Evolutionary conservation across 2,329 filamentous ascomycete species (phyloP), one percentile per base, ranked within the genome.

Genomic region (Pseudocercospora pini-densiflorae): DNA sequence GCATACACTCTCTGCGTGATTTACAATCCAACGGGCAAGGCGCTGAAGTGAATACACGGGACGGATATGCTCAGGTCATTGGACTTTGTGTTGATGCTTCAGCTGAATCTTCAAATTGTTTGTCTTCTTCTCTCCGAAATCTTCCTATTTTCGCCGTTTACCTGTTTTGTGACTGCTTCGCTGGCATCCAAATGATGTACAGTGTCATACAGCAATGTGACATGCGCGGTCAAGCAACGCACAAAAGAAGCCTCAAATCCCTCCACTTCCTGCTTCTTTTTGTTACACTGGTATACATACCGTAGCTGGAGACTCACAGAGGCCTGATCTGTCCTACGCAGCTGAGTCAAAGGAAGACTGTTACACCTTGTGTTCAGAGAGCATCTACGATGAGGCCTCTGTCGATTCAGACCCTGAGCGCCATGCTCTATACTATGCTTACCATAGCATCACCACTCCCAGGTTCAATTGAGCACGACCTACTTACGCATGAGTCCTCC

Each of bases 31-130:
- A n/a, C n/a, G 16, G 5, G 40, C n/a, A 43, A 8, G 16, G 16
- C 3, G 4, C 6, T 9, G 2, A 8, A 1, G 1, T 0, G 2
- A 1, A n/a, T 43, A 8, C 7, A 43, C 16, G 14, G 3, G 40
- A 19, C 3, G 19, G 3, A 19, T 2, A 8, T 43, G 0, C 5
- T 43, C 5, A 3, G 16, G 8, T 7, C 0, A 2, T 43, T 14
- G 4, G 16, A 19, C 16, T 8, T 14, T 6, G 40, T 5, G 24
- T 7, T 14, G 8, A 2, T 19, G 16, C 16, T n/a, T 16, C 14
- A n/a, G 40, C 40, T 43, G n/a, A 19, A 5, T 14, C 5, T 43
- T 14, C 2, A 9, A n/a, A n/a, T 8, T n/a, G 5, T 43, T 19
- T 43, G 16, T 43, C n/a, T 19, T 43, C 7, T 4, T 1, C 16